Conservation (phyloP, 768 basidiomycete species). For the Collybiopsis confluens region DNA sequence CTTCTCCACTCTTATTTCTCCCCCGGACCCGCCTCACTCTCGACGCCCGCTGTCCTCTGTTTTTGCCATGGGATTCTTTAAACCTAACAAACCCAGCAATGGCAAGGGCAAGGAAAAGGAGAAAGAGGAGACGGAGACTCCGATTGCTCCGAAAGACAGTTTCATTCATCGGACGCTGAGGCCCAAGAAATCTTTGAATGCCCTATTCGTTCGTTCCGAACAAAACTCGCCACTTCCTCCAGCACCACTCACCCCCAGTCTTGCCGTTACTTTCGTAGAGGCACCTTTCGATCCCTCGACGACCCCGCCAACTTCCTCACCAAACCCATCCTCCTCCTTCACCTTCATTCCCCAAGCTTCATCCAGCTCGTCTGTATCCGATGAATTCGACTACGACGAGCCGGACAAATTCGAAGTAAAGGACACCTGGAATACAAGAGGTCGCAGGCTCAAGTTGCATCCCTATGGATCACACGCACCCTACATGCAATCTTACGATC, state of each 20-base stretch:
- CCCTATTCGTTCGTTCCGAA: constrained; percentile 23
- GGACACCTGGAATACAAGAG: constrained; percentile 33
- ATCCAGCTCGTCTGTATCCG: background rate
- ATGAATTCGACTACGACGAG: constrained; percentile 19
- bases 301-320: too few species aligned
- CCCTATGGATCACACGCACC: constrained; percentile 47
- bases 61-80: constrained; percentile 30
- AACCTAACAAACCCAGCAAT: constrained; percentile 26
- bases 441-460: constrained; percentile 46
- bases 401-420: constrained; percentile 17
- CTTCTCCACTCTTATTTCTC: constrained; percentile 28
- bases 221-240: constrained; percentile 5
- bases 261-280: background rate
- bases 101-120: constrained; percentile 30
- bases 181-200: constrained; percentile 35
- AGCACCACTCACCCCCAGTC: constrained; percentile 1
- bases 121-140: too few species aligned
- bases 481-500: constrained; percentile 68
- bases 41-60: constrained; percentile 18
- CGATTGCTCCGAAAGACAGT: background rate
- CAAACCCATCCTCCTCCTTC: background rate
- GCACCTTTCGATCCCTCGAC: too few species aligned
- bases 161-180: constrained; percentile 17
- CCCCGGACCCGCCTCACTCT: constrained; percentile 14
- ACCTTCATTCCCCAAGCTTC: background rate